Evolutionary conservation across 768 basidiomycete genomes (phyloP).

Genomic region (Candolleomyces aberdarensis): DNA sequence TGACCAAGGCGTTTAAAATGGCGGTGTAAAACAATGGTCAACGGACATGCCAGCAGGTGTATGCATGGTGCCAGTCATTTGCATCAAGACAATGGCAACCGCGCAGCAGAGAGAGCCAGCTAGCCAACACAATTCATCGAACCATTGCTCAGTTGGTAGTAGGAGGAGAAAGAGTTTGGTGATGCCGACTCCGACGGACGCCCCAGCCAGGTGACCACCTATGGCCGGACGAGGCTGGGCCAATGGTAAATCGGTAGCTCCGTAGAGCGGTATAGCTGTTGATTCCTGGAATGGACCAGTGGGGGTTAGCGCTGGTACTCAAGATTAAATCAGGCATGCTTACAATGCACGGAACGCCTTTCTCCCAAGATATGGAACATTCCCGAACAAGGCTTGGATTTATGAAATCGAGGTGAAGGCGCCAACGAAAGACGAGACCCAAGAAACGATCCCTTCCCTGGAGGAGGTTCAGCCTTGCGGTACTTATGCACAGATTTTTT

Average conservation of each 20-base stretch:
- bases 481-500: no score
- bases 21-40: neutral
- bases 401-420: conserved; percentile 48
- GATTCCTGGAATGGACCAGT: conserved; percentile 44
- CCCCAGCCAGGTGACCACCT: conserved; percentile 50
- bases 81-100: conserved; percentile 44
- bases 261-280: conserved; percentile 53
- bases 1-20: neutral
- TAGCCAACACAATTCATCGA: conserved; percentile 45
- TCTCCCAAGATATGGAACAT: conserved; percentile 44
- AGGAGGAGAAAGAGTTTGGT: conserved; percentile 50
- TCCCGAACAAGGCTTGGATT: conserved; percentile 48
- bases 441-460: no score
- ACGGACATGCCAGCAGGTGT: conserved; percentile 45
- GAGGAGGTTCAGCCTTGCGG: no score
- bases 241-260: conserved; percentile 48
- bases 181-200: conserved; percentile 45
- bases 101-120: conserved; percentile 45
- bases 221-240: conserved; percentile 51
- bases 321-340: conserved; percentile 31
- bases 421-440: conserved; percentile 52
- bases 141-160: conserved; percentile 39
- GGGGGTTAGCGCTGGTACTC: neutral
- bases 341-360: no score
- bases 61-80: conserved; percentile 48